Percentiles rank a stretch among this genome's conserved stretches.
These are phyloP conservation scores for Panicum virgatum DNA, from an alignment of 202 grass and related monocot species.

Conservation along the genomic window DNA sequence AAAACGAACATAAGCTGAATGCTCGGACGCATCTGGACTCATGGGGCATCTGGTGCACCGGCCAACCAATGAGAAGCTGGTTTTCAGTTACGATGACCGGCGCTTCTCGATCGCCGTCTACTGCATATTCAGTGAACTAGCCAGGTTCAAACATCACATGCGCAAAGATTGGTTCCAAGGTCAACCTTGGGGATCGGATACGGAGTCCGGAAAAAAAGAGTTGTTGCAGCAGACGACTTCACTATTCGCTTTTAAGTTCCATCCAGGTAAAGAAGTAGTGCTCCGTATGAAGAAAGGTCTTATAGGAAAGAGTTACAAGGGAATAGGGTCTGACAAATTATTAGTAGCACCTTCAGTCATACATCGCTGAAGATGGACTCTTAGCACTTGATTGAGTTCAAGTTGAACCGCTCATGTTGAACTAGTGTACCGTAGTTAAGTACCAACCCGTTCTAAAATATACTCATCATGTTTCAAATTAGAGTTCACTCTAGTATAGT, in stretches of 20 bases:
- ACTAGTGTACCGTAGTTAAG: background rate
- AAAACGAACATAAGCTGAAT: constrained; percentile 15
- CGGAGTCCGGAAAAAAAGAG: background rate
- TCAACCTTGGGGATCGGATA: constrained; percentile 2
- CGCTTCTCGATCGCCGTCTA: background rate
- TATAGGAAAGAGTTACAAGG: background rate
- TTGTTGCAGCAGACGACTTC: background rate
- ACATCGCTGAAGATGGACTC: too few relatives aligned
- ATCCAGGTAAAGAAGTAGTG: too few relatives aligned
- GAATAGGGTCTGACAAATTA: background rate
- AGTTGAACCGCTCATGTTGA: background rate
- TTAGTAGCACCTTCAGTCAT: background rate
- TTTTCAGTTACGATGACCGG: constrained; percentile 16
- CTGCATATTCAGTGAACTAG: background rate
- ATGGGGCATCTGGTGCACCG: background rate
- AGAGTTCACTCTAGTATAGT: too few relatives aligned
- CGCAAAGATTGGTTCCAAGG: background rate
- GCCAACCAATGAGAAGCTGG: background rate
- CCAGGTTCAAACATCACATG: background rate
- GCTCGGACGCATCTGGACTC: background rate
- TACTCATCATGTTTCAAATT: too few relatives aligned
- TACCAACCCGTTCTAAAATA: too few relatives aligned
- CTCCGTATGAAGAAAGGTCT: background rate
- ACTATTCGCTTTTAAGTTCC: background rate
- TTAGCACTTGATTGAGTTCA: background rate